Evolutionary conservation across 2,329 filamentous ascomycete species (phyloP).

Genomic region (Phialophora expanda): DNA sequence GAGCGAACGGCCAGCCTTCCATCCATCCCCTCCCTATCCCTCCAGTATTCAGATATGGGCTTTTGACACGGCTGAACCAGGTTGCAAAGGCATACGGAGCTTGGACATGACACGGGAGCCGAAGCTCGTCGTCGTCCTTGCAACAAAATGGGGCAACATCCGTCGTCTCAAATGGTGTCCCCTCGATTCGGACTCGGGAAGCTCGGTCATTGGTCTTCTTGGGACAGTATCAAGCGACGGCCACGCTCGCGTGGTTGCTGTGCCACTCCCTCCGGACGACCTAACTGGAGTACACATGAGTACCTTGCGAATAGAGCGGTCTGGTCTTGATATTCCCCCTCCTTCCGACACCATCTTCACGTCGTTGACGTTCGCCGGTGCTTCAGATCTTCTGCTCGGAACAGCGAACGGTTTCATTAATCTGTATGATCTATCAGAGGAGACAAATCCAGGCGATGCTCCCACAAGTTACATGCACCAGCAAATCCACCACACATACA

Average conservation of each 20-base stretch:
- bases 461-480: constrained; percentile 21
- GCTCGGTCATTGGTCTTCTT: constrained; percentile 56
- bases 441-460: constrained; percentile 28
- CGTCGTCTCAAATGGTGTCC: constrained; percentile 64
- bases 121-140: constrained; percentile 57
- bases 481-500: constrained; percentile 52
- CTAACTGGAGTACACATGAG: background rate
- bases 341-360: constrained; percentile 60
- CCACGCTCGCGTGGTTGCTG: constrained; percentile 58
- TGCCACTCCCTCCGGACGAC: constrained; percentile 42
- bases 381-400: constrained; percentile 59
- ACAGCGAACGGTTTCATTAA: constrained; percentile 63
- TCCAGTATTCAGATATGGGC: constrained; percentile 65
- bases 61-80: constrained; percentile 49
- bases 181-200: constrained; percentile 44
- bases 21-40: constrained; percentile 54
- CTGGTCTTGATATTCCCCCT: constrained; percentile 41
- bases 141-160: constrained; percentile 62
- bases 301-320: constrained; percentile 7
- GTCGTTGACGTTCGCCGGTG: constrained; percentile 62
- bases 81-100: constrained; percentile 41
- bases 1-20: constrained; percentile 54
- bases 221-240: constrained; percentile 66
- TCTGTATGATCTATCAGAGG: constrained; percentile 53
- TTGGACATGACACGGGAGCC: constrained; percentile 55